Base-by-base conservation (phyloP, 2,329 filamentous ascomycete genomes). In the Pyrenophora seminiperda region DNA sequence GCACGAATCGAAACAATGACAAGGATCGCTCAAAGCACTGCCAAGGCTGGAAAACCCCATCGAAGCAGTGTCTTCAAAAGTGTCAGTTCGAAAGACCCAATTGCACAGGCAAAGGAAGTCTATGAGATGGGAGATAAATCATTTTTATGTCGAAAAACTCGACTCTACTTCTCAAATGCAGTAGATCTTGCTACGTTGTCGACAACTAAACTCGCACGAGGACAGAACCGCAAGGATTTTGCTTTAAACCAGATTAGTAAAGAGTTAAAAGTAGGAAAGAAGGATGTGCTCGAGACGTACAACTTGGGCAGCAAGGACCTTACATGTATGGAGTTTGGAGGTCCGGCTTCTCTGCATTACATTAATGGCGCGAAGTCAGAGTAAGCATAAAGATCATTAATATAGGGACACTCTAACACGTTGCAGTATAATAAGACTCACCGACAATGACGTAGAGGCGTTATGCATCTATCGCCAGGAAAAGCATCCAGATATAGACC, bases 21-120 rank as follows among this genome's bases (percentile, higher is more conserved):
- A 38, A 38, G 17, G 17, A 38, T 38, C 34, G 17, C 34, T 17
- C 17, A 38, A 38, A 15, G 34, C 34, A 38, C n/a, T 20, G n/a
- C 17, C n/a, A 19, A 38, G 34, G 34, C 34, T 20, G 10, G 39
- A 42, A 42, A 30, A 29, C 39, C 27, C 39, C 15, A 42, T 42
- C 39, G 20, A 32, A n/a, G 24, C 39, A 32, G 39, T 19, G 27
- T 42, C 39, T 42, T 4, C 24, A 32, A 42, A 42, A n/a, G 24
- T 17, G 13, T 19, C 10, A 31, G 13, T 24, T 29, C 24, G 17
- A 22, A 18, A 30, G 15, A 31, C 29, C 15, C 27, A 19, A 32
- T 41, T 20, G 17, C 39, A 31, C 27, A 17, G 17, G 39, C 39
- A 41, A 4, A 32, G 11, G 39, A 9, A 10, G 20, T 41, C 10